phyloP scores from a whole-genome alignment of 2,329 filamentous ascomycete species.

The Cucurbitaria berberidis region DNA sequence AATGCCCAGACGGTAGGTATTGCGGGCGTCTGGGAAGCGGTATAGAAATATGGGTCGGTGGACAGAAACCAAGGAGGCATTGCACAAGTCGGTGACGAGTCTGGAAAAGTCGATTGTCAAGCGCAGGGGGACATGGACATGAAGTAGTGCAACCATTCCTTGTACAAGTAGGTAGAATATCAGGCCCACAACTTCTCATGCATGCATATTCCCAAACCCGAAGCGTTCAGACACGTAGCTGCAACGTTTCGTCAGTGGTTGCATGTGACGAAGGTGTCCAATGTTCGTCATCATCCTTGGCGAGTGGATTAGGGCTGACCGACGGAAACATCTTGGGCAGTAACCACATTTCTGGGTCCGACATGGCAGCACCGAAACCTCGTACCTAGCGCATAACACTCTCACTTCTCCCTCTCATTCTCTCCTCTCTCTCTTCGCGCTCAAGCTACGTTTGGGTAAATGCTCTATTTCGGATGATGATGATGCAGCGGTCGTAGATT shows the following conservation, averaged over 20 bases:
- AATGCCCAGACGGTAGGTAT: constrained; percentile 6
- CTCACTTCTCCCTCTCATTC: too few relatives aligned
- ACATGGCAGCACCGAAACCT: constrained; percentile 13
- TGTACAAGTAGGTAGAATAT: too few relatives aligned
- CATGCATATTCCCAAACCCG: background rate
- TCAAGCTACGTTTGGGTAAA: background rate
- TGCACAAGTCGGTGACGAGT: too few relatives aligned
- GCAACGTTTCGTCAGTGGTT: background rate
- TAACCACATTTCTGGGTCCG: constrained; percentile 25
- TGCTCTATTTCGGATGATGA: constrained; percentile 10
- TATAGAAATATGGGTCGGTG: background rate
- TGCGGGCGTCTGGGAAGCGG: background rate
- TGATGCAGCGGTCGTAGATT: constrained; percentile 13
- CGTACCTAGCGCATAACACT: constrained; percentile 15
- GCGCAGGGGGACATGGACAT: too few relatives aligned
- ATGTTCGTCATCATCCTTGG: constrained; percentile 4
- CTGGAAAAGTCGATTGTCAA: too few relatives aligned
- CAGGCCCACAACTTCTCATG: too few relatives aligned
- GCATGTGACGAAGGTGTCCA: background rate
- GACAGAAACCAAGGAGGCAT: too few relatives aligned
- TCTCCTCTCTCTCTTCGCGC: constrained; percentile 4
- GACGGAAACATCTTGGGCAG: constrained; percentile 10
- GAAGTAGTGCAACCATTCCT: too few relatives aligned
- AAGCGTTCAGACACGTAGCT: too few relatives aligned
- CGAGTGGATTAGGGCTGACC: constrained; percentile 11